A percentile compares a stretch with the other conserved stretches of the same genome.
Evolutionary conservation across 495 filamentous ascomycete genomes (phyloP).

Genomic region (Astrothelium subdiscretum): DNA sequence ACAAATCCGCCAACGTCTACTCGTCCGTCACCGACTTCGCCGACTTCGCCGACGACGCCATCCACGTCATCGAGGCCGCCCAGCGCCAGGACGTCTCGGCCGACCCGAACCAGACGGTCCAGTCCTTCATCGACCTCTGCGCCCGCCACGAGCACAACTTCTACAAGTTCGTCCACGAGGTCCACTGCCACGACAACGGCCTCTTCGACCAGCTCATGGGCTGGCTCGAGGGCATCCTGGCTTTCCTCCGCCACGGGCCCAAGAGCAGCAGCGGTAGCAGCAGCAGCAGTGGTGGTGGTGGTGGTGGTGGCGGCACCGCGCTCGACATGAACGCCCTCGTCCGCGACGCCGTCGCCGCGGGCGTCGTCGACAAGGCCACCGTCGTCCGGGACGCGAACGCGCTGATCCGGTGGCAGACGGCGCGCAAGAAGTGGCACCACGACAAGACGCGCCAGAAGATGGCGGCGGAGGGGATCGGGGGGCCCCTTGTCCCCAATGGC

Average conservation of each 20-base stretch:
- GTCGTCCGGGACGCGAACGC: conserved; percentile 72
- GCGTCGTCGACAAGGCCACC: conserved; percentile 53
- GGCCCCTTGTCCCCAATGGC: background rate
- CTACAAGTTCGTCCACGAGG: conserved; percentile 98
- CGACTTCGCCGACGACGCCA: conserved; percentile 81
- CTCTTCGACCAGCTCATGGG: conserved; percentile 92
- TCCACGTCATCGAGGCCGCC: conserved; percentile 74
- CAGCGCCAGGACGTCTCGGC: conserved; percentile 85
- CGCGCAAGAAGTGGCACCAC: conserved; percentile 90
- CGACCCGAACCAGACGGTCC: conserved; percentile 97
- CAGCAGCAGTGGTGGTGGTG: too few species aligned
- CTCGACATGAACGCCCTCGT: conserved; percentile 92
- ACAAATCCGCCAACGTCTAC: conserved; percentile 98
- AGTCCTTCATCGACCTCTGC: conserved; percentile 95
- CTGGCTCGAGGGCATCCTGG: conserved; percentile 94
- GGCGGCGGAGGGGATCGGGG: conserved; percentile 67
- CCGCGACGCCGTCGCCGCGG: conserved; percentile 57
- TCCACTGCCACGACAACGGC: conserved; percentile 95
- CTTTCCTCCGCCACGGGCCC: conserved; percentile 82
- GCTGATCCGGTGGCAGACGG: conserved; percentile 87
- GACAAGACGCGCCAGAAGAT: conserved; percentile 98
- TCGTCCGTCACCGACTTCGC: conserved; percentile 93
- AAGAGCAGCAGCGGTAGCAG: conserved; percentile 53
- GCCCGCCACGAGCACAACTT: conserved; percentile 91
- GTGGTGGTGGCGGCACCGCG: too few species aligned